Conservation (phyloP, 1,284 basidiomycete species). For the Trametes pubescens region DNA sequence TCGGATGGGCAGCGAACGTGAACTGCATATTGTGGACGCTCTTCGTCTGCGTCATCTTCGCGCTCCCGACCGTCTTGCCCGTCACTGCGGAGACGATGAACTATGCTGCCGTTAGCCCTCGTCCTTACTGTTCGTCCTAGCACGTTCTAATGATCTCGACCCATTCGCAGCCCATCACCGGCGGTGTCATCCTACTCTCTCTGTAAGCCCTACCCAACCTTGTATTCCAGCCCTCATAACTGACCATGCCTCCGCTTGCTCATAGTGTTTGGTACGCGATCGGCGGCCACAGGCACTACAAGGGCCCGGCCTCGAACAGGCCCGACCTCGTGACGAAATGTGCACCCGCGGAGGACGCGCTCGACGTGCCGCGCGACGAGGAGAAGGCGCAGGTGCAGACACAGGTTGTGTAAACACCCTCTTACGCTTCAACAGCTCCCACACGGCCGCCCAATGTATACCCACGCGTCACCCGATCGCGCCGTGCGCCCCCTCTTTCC, state of each 20-base stretch:
- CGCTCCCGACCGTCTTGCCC: slow-evolving; percentile 75
- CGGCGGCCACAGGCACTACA: slow-evolving; percentile 42
- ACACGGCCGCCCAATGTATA: background rate
- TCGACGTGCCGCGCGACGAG: slow-evolving; percentile 7
- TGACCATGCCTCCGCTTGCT: background rate
- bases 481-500: background rate
- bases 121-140: background rate
- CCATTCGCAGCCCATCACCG: slow-evolving; percentile 45
- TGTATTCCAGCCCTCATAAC: background rate
- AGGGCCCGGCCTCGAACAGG: slow-evolving; percentile 39
- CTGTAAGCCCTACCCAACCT: slow-evolving; percentile 35
- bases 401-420: slow-evolving; percentile 18
- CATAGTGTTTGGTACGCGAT: slow-evolving; percentile 39
- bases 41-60: slow-evolving; percentile 77
- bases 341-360: slow-evolving; percentile 12
- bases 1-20: slow-evolving; percentile 72
- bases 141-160: background rate
- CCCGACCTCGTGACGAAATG: slow-evolving; percentile 17
- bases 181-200: slow-evolving; percentile 47
- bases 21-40: slow-evolving; percentile 76
- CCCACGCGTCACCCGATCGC: slow-evolving; percentile 13
- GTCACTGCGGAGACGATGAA: slow-evolving; percentile 81
- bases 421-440: slow-evolving; percentile 26
- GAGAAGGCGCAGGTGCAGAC: slow-evolving; percentile 23
- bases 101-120: slow-evolving; percentile 61